Evolutionary conservation across 768 basidiomycete genomes (phyloP).

Genomic region (Suillus sp.): DNA sequence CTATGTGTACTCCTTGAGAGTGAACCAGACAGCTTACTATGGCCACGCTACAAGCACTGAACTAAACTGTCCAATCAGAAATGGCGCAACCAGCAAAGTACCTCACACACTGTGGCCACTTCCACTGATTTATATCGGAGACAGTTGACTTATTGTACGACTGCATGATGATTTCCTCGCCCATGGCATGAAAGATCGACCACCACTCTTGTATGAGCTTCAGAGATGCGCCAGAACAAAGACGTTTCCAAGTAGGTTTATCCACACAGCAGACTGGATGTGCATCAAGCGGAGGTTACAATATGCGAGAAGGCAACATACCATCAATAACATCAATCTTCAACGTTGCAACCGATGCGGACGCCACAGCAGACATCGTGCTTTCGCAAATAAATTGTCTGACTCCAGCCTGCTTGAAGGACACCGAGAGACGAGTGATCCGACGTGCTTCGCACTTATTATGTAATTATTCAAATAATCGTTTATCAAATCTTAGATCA

Average conservation of each 20-base stretch:
- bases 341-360: constrained; percentile 59
- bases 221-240: constrained; percentile 85
- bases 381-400: no score
- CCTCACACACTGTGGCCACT: constrained; percentile 58
- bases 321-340: constrained; percentile 77
- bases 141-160: constrained; percentile 81
- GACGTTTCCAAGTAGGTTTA: constrained; percentile 87
- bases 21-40: constrained; percentile 39
- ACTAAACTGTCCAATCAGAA: constrained; percentile 65
- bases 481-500: constrained; percentile 12
- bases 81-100: constrained; percentile 69
- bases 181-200: constrained; percentile 91
- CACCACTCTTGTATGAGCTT: constrained; percentile 83
- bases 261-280: constrained; percentile 70
- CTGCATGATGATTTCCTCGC: constrained; percentile 83
- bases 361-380: no score
- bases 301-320: constrained; percentile 36
- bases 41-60: not conserved
- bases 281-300: not conserved
- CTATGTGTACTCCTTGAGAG: constrained; percentile 82
- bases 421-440: no score
- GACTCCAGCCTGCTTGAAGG: no score
- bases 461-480: constrained; percentile 5
- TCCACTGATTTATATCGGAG: constrained; percentile 75
- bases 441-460: not conserved